phyloP scores from a whole-genome alignment of 805 yeast genomes.

The Ogataea sp. region DNA sequence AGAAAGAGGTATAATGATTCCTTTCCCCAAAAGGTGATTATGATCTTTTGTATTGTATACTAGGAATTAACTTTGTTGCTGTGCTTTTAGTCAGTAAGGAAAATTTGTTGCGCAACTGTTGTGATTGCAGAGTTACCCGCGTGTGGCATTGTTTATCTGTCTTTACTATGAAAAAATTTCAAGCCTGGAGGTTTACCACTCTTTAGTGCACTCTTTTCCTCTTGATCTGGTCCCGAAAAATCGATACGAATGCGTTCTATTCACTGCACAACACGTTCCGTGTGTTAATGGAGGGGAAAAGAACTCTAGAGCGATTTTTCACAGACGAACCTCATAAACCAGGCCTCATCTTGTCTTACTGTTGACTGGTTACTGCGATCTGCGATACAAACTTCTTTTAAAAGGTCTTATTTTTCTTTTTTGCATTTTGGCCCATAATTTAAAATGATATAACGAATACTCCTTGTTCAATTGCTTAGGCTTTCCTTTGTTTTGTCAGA shows the following conservation, averaged over 20 bases:
- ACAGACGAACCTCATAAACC: constrained; percentile 30
- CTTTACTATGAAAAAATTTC: neutral
- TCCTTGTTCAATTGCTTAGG: no score
- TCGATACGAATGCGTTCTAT: constrained; percentile 36
- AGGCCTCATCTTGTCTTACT: constrained; percentile 11
- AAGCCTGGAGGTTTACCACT: neutral
- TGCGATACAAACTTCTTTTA: constrained; percentile 1
- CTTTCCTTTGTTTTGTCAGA: no score
- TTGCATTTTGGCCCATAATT: neutral
- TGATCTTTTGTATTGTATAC: no score
- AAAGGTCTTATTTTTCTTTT: no score
- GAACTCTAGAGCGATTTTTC: constrained; percentile 28
- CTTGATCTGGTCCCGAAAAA: constrained; percentile 3
- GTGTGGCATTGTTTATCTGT: neutral
- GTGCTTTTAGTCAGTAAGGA: no score
- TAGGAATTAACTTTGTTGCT: no score
- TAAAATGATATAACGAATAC: neutral
- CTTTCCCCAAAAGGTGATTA: no score
- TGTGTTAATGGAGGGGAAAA: constrained; percentile 39
- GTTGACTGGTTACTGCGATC: constrained; percentile 2
- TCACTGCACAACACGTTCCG: constrained; percentile 32
- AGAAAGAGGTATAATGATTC: no score
- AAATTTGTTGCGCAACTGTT: no score
- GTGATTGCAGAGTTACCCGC: no score
- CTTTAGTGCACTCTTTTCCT: constrained; percentile 1